Evolutionary conservation across 345 rosid genomes (phyloP), one percentile per base, ranked within the genome.

Genomic region (Lepidium africanum): DNA sequence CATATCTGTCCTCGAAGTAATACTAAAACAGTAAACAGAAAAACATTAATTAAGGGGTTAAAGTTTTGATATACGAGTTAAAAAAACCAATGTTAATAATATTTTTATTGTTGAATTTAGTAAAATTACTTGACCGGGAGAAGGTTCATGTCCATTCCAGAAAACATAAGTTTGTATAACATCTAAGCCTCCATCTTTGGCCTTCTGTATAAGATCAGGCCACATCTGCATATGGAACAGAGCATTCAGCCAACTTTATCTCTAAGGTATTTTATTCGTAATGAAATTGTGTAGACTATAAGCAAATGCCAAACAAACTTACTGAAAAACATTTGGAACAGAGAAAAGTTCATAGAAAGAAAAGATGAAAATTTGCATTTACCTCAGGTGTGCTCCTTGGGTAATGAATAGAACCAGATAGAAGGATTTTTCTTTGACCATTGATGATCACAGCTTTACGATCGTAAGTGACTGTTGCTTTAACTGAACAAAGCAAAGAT

Each of bases 171-270:
- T 91, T 3, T 91, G 84, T 46, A 91, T 83, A 32, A 86, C 96
- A 77, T 91, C 97, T 27, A 91, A 60, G 2, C 96, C 97, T 78
- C 97, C 97, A 13, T 84, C 97, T 82, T 87, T 93, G n/a, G 98
- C 94, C 78, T 88, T 90, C 68, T 87, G 86, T 47, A 93, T 83
- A 43, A 93, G 97, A 49, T 81, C 94, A 42, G 94, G 94, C 27
- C 27, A 25, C 27, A 25, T 25, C 27, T 25, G 27, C 27, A 25
- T 25, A 25, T 21, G 23, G 23, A 21, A 2, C 23, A 21, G 23
- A 21, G 23, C n/a, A n/a, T n/a, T n/a, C n/a, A n/a, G n/a, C n/a
- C n/a, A n/a, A n/a, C n/a, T n/a, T n/a, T n/a, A n/a, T n/a, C n/a
- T n/a, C n/a, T n/a, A n/a, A n/a, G n/a, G n/a, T n/a, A n/a, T n/a